phyloP scores from a whole-genome alignment of 1,284 basidiomycete species.

The Sporisorium sorghi region DNA sequence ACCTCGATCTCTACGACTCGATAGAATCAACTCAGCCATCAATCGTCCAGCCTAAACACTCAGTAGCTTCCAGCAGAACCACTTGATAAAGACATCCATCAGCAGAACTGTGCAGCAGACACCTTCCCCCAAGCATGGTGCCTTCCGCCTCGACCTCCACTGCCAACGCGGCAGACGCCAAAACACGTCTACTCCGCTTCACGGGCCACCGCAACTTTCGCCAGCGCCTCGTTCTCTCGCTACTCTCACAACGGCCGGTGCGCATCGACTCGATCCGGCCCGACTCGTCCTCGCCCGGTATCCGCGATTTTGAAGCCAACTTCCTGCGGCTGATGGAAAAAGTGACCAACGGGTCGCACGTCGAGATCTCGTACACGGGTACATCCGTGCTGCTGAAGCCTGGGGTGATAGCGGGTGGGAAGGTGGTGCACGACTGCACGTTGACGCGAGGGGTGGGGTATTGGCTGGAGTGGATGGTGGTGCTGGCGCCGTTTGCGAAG shows the following conservation, averaged over 20 bases:
- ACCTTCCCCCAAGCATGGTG: conserved; percentile 15
- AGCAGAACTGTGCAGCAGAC: neutral
- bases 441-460: conserved; percentile 89
- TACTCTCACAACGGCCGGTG: conserved; percentile 87
- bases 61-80: neutral
- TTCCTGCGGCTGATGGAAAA: conserved; percentile 89
- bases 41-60: neutral
- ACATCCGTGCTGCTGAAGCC: conserved; percentile 80
- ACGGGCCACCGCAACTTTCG: conserved; percentile 86
- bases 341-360: conserved; percentile 90
- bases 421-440: conserved; percentile 86
- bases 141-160: conserved; percentile 20
- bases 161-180: conserved; percentile 18
- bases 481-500: conserved; percentile 93
- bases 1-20: too few species aligned
- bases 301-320: conserved; percentile 94
- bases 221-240: conserved; percentile 84
- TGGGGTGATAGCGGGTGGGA: conserved; percentile 88
- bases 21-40: too few species aligned
- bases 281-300: conserved; percentile 91
- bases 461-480: conserved; percentile 89
- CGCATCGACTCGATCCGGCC: conserved; percentile 89
- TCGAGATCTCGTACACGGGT: conserved; percentile 92
- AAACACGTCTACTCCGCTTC: conserved; percentile 71
- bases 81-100: too few species aligned